A percentile compares a stretch with the other conserved stretches of the same genome.
phyloP scores from a whole-genome alignment of 129 eudicot species.

The Arctium lappa region DNA sequence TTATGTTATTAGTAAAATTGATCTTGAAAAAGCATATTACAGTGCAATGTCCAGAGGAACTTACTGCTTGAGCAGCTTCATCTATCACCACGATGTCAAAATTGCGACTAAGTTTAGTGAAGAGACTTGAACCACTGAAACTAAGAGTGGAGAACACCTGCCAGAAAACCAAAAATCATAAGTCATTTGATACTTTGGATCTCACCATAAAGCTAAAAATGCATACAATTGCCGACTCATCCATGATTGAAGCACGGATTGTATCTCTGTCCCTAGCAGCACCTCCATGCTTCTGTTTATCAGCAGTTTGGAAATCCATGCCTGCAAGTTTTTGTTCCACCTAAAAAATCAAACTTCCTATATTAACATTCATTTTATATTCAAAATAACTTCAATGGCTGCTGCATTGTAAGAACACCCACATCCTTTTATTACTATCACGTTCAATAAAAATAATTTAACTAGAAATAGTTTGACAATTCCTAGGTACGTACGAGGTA shows the following conservation, averaged over 20 bases:
- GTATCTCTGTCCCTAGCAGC: constrained; percentile 68
- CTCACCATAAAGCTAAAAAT: constrained; percentile 8
- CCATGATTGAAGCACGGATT: constrained; percentile 84
- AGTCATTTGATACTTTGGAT: not conserved
- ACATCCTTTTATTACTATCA: not conserved
- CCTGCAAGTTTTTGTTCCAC: constrained; percentile 91
- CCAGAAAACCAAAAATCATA: constrained; percentile 13
- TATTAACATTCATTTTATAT: not conserved
- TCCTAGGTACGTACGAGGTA: constrained; percentile 54
- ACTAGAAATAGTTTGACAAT: not conserved
- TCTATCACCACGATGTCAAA: constrained; percentile 96
- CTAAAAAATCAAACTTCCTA: constrained; percentile 39
- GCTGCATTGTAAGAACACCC: not conserved
- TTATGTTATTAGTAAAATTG: not conserved
- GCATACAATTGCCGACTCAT: constrained; percentile 92
- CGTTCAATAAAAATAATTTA: not conserved
- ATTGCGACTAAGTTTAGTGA: constrained; percentile 64
- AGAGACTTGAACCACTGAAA: constrained; percentile 83
- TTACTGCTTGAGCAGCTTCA: constrained; percentile 99
- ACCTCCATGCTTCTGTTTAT: constrained; percentile 87
- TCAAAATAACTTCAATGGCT: not conserved
- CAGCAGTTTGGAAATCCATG: constrained; percentile 67
- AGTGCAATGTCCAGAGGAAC: constrained; percentile 24
- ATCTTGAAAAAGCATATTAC: not conserved
- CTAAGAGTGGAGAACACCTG: constrained; percentile 99